Base-by-base conservation (phyloP, 2,329 filamentous ascomycete genomes). In the Sclerotinia trifoliorum region DNA sequence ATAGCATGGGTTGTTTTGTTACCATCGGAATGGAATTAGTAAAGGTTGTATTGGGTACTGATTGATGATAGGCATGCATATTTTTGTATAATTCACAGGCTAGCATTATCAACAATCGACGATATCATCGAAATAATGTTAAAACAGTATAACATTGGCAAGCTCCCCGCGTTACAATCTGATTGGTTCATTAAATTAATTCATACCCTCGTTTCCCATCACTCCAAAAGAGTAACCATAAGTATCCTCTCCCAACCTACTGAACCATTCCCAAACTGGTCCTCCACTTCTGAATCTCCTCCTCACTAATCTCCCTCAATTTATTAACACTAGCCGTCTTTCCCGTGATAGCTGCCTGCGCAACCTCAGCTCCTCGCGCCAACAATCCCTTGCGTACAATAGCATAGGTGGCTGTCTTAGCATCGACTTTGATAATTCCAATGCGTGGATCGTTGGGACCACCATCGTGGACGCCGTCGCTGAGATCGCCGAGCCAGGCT, bases 401-500 rank as follows among this genome's bases (percentile, higher is more conserved):
- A 6, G 90, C 85, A 76, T 95, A 95, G 5, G 91, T 92, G 1
- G 87, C 89, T 1, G 90, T 90, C 73, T 84, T 83, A 21, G 89
- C 85, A 81, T 88, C 88, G 70, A 96, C 88, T 68, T 88, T 88
- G 74, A 96, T 96, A 71, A 96, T 80, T 51, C 88, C 91, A 72
- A 96, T 92, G 29, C 93, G 85, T 17, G 93, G 93, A 75, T 96
- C 93, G 1, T 92, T 86, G 70, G 89, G 88, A 1, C 90, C 89
- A 35, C 93, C 93, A 73, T 96, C 91, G 77, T 96, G 93, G 68
- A 84, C 87, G 58, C 92, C 93, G 72, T 96, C 93, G 29, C 89
- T 90, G 24, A 96, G 84, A 72, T 96, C 93, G 7, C 93, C 93
- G 21, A 97, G 76, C 93, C 93, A 96, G 0, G 91, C 90, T 82